phyloP scores from a whole-genome alignment of 192 early-diverging fungal species.

The Paraglomus brasilianum region DNA sequence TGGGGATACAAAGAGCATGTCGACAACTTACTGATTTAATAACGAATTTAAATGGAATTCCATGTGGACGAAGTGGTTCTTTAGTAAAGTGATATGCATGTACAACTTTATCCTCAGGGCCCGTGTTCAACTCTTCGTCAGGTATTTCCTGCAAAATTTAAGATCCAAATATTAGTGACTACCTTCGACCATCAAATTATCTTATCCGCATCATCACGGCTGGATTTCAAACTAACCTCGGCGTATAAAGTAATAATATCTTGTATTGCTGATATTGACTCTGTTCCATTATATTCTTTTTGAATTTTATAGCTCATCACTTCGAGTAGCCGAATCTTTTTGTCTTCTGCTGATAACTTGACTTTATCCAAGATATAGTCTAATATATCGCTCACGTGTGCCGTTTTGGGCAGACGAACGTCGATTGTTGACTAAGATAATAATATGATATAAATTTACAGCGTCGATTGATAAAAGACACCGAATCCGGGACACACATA shows the following conservation, averaged over 20 bases:
- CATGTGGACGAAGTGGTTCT: slow-evolving; percentile 65
- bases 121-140: slow-evolving; percentile 44
- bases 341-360: slow-evolving; percentile 41
- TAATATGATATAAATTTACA: slow-evolving; percentile 21
- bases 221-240: slow-evolving; percentile 41
- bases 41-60: slow-evolving; percentile 82
- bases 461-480: slow-evolving; percentile 16
- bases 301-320: slow-evolving; percentile 50
- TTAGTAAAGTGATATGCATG: slow-evolving; percentile 77
- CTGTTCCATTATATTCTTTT: slow-evolving; percentile 40
- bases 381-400: slow-evolving; percentile 47
- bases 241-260: slow-evolving; percentile 54
- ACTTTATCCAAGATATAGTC: slow-evolving; percentile 51
- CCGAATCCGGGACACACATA: background rate
- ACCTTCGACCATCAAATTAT: background rate
- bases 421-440: slow-evolving; percentile 47
- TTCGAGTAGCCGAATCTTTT: slow-evolving; percentile 59
- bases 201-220: no score
- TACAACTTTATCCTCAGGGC: slow-evolving; percentile 46
- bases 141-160: slow-evolving; percentile 37
- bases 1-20: background rate
- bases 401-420: slow-evolving; percentile 67
- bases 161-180: slow-evolving; percentile 1
- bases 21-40: slow-evolving; percentile 47
- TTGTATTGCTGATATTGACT: slow-evolving; percentile 49